A percentile compares a stretch with the other conserved stretches of the same genome.
Evolutionary conservation across 352 stramenopile species (phyloP).

Genomic region (Globisporangium carolinianum): DNA sequence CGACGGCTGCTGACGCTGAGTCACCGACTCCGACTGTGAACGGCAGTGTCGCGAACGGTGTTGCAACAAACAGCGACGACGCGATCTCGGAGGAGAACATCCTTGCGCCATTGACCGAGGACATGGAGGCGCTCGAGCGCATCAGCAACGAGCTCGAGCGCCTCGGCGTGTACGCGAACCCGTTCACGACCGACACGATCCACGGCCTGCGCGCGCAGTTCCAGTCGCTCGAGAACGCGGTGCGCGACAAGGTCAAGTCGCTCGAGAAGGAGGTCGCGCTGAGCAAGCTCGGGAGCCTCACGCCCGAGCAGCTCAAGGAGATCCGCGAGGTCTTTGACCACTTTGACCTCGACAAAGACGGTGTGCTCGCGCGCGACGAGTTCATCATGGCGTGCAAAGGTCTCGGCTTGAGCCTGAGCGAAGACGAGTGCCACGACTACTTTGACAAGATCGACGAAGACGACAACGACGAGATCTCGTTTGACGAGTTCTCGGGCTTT

Average conservation of each 20-base stretch:
- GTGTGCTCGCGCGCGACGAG: conserved; percentile 79
- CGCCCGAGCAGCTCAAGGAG: conserved; percentile 74
- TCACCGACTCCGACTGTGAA: conserved; percentile 1
- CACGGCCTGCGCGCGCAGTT: conserved; percentile 81
- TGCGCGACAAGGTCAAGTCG: conserved; percentile 82
- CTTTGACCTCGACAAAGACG: conserved; percentile 86
- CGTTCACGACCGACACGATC: conserved; percentile 88
- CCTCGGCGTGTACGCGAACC: conserved; percentile 85
- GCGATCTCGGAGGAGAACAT: conserved; percentile 13
- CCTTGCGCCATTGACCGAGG: conserved; percentile 42
- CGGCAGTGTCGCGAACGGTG: background rate
- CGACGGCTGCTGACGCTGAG: background rate
- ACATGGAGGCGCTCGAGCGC: conserved; percentile 82
- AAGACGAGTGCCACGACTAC: conserved; percentile 85
- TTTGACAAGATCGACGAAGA: conserved; percentile 85
- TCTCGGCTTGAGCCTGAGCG: conserved; percentile 77
- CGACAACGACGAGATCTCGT: conserved; percentile 81
- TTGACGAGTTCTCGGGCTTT: conserved; percentile 81
- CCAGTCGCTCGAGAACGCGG: conserved; percentile 67
- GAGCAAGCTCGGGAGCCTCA: conserved; percentile 79
- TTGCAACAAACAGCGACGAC: background rate
- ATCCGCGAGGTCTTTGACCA: conserved; percentile 89
- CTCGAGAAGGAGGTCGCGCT: conserved; percentile 86
- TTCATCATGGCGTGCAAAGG: conserved; percentile 90
- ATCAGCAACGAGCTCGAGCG: conserved; percentile 78